These are phyloP conservation scores for Helminthosporium solani DNA, from an alignment of 2,329 filamentous ascomycete genomes.

Conservation along the genomic window DNA sequence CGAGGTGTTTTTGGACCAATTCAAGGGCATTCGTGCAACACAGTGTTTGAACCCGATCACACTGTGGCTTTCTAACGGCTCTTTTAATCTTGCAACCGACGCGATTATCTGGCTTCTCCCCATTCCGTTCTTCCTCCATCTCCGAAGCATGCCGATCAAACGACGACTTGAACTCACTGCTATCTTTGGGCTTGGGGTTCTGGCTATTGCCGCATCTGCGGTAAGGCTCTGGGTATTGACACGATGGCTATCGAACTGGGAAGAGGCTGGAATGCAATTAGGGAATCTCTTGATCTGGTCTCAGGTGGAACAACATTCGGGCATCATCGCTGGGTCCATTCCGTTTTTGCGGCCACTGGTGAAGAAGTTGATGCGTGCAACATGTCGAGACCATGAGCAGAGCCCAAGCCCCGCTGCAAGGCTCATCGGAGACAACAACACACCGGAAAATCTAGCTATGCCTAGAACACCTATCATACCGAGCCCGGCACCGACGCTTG, in stretches of 20 bases:
- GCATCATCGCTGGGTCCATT: constrained; percentile 34
- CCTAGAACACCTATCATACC: constrained; percentile 26
- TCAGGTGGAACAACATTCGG: constrained; percentile 34
- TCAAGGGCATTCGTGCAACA: constrained; percentile 14
- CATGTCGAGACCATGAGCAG: constrained; percentile 10
- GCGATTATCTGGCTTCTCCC: constrained; percentile 47
- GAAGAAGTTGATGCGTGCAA: constrained; percentile 14
- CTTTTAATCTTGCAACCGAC: constrained; percentile 46
- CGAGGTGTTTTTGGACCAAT: constrained; percentile 19
- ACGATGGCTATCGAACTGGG: constrained; percentile 27
- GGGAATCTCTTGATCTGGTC: constrained; percentile 32
- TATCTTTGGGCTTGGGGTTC: constrained; percentile 35
- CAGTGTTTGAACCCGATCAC: constrained; percentile 29
- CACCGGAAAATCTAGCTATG: constrained; percentile 11
- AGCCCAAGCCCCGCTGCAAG: constrained; percentile 16
- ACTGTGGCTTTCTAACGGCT: constrained; percentile 40
- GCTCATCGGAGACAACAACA: constrained; percentile 10
- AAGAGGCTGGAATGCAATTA: constrained; percentile 15
- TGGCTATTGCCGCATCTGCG: constrained; percentile 34
- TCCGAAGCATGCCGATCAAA: constrained; percentile 46
- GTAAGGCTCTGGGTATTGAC: constrained; percentile 27
- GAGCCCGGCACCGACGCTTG: constrained; percentile 22
- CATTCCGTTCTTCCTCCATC: constrained; percentile 46
- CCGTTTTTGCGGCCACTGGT: constrained; percentile 32
- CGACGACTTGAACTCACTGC: constrained; percentile 53